phyloP scores from a whole-genome alignment of 2,329 filamentous ascomycete species.

The Zarea fungicola region DNA sequence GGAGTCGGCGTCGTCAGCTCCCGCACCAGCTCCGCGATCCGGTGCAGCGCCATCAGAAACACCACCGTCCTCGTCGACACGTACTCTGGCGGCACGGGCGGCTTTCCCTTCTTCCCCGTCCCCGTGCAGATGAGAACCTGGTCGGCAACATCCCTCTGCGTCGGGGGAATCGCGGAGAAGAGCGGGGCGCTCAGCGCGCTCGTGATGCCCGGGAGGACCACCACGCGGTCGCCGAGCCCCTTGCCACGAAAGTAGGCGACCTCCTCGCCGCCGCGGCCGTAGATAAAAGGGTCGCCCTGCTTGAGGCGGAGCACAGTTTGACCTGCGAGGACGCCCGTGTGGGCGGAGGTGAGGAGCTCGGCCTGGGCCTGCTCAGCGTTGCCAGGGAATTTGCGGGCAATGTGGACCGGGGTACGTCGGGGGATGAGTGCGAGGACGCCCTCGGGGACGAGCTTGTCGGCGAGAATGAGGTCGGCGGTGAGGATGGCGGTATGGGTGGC shows the following conservation, averaged over 20 bases:
- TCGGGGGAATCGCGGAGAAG: constrained; percentile 82
- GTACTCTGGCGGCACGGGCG: constrained; percentile 76
- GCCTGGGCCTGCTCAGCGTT: constrained; percentile 92
- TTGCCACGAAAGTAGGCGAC: constrained; percentile 73
- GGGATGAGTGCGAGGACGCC: constrained; percentile 86
- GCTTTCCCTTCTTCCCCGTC: constrained; percentile 82
- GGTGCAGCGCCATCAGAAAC: constrained; percentile 91
- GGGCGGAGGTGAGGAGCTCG: constrained; percentile 75
- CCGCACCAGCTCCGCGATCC: constrained; percentile 66
- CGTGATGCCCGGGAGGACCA: constrained; percentile 85
- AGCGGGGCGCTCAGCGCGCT: constrained; percentile 81
- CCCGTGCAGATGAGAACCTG: constrained; percentile 96
- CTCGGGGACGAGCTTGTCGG: constrained; percentile 80
- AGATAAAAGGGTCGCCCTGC: constrained; percentile 95
- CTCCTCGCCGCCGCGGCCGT: constrained; percentile 91
- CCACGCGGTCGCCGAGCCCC: constrained; percentile 58
- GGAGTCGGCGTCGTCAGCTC: constrained; percentile 53
- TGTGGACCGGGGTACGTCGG: constrained; percentile 80
- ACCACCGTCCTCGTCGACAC: constrained; percentile 76
- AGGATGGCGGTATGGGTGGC: constrained; percentile 74
- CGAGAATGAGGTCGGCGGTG: constrained; percentile 71
- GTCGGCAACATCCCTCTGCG: constrained; percentile 84
- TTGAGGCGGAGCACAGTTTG: constrained; percentile 84
- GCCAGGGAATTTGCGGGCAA: constrained; percentile 94
- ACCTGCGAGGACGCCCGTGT: constrained; percentile 60